Percentiles rank a stretch among this genome's conserved stretches.
phyloP scores from a whole-genome alignment of 371 early-diverging fungal species.

The Dichotomocladium elegans region DNA sequence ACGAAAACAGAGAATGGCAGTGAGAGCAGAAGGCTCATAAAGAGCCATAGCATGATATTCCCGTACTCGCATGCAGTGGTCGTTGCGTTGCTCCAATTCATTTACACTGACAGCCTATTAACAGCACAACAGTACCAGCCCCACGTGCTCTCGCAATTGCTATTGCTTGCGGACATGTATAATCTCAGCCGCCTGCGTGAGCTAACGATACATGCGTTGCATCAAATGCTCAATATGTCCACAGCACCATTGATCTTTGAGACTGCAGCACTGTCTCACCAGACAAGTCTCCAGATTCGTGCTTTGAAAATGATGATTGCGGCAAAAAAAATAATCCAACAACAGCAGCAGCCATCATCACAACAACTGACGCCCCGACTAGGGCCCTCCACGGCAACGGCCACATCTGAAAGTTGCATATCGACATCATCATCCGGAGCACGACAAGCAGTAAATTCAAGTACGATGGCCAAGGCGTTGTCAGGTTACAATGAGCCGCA shows the following conservation, averaged over 20 bases:
- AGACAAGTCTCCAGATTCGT: constrained; percentile 49
- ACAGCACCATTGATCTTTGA: constrained; percentile 61
- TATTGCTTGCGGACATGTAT: constrained; percentile 56
- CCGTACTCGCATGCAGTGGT: constrained; percentile 57
- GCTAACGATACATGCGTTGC: constrained; percentile 45
- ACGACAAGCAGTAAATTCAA: constrained; percentile 3
- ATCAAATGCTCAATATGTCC: constrained; percentile 51
- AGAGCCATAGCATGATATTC: constrained; percentile 27
- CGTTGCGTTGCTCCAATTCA: constrained; percentile 56
- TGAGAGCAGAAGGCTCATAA: constrained; percentile 8
- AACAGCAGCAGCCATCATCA: constrained; percentile 21
- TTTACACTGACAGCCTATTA: constrained; percentile 62
- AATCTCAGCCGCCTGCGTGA: constrained; percentile 49
- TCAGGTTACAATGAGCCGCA: constrained; percentile 2
- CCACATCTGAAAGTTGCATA: neutral
- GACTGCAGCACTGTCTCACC: constrained; percentile 47
- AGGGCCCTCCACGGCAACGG: neutral
- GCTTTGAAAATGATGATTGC: constrained; percentile 49
- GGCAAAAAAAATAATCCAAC: constrained; percentile 30
- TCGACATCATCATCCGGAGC: constrained; percentile 1
- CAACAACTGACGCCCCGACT: neutral
- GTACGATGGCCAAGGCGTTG: neutral
- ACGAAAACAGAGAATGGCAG: constrained; percentile 1
- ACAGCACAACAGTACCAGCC: constrained; percentile 50
- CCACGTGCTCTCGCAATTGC: constrained; percentile 53